These are phyloP conservation scores for Alternaria sp. DNA, from an alignment of 2,329 filamentous ascomycete species.

Conservation along the genomic window DNA sequence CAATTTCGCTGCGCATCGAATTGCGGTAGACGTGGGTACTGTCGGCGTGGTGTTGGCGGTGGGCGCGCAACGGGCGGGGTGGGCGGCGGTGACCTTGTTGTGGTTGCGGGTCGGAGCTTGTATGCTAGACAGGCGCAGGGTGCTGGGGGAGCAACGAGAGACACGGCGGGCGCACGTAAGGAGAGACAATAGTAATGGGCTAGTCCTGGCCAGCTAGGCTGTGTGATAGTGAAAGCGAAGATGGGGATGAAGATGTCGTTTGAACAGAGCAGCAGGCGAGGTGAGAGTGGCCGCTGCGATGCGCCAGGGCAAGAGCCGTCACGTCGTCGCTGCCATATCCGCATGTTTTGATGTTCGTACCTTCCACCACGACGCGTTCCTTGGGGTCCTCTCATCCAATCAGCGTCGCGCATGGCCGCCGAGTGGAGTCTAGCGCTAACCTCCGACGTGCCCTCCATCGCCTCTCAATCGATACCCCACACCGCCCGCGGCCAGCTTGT, in stretches of 20 bases:
- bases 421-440: constrained; percentile 4
- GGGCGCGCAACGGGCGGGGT: constrained; percentile 20
- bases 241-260: not conserved
- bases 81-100: constrained; percentile 21
- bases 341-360: constrained; percentile 33
- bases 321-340: constrained; percentile 29
- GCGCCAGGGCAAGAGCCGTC: constrained; percentile 20
- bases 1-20: constrained; percentile 16
- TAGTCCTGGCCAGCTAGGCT: constrained; percentile 12
- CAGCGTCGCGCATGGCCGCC: constrained; percentile 7
- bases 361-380: constrained; percentile 21
- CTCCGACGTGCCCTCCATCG: constrained; percentile 7
- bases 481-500: constrained; percentile 9
- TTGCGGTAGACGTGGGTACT: not conserved
- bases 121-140: constrained; percentile 14
- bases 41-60: constrained; percentile 12
- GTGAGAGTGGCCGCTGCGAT: constrained; percentile 16
- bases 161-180: constrained; percentile 16
- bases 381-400: constrained; percentile 21
- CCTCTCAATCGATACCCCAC: constrained; percentile 16
- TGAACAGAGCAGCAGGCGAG: not conserved
- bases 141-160: constrained; percentile 22
- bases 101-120: constrained; percentile 21
- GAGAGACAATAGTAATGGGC: constrained; percentile 10
- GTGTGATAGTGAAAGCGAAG: not conserved